Evolutionary conservation across 441 rosid genomes (phyloP), one percentile per base, ranked within the genome.

Genomic region (Daphne laureola): DNA sequence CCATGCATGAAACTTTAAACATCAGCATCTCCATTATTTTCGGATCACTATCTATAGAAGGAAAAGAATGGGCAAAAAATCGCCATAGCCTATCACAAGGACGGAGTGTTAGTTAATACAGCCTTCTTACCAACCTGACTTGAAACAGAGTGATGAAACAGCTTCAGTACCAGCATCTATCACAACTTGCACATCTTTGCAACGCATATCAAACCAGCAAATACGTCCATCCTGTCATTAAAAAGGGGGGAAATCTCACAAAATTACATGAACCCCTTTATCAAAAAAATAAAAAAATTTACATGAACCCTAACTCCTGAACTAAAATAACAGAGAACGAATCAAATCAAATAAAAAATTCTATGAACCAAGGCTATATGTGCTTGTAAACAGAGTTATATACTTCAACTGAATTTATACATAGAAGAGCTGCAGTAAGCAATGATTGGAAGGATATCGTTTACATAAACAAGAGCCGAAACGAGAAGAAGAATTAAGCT

Each of bases 161-260:
- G 96, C 83, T 63, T 86, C 87, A 49, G 65, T 69, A 40, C 83
- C 81, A 57, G 80, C 73, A 5, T 80, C 83, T 63, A 84, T 73
- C 46, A 78, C 61, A 60, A 73, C 62, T 47, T 83, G 93, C 41
- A 71, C 95, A 49, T 91, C 91, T 70, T 87, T 81, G 83, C 98
- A 88, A 48, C 98, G 73, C 80, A 84, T 66, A 72, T 91, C 96
- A 50, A 84, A 91, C 93, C 90, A 88, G 80, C 98, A 87, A 36
- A 91, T 17, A 63, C 86, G 64, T n/a, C 98, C 96, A 78, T 87
- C 98, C 98, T 90, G 41, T 15, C 40, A 50, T 51, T 40, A 23
- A 47, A 54, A 17, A 49, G 18, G 25, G 26, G 21, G 9, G 2
- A 43, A 43, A 43, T 31, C 38, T 6, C 38, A 2, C 38, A 31